Conservation (phyloP, 345 rosid species). For the Hibiscus trionum region DNA sequence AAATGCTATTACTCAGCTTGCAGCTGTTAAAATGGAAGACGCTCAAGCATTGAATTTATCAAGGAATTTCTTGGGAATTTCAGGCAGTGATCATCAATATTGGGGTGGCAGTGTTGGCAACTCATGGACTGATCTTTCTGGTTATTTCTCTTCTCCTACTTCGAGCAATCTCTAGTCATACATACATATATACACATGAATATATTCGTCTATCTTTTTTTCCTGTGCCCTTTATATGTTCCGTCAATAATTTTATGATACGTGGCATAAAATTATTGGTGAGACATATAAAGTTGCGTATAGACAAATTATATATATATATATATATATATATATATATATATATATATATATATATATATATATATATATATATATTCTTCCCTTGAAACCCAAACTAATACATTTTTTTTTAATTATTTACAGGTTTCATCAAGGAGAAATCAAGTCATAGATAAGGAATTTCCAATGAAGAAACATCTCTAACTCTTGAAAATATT, state of each 20-base stretch:
- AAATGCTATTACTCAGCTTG: neutral
- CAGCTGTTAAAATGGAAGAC: neutral
- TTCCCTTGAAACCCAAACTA: neutral
- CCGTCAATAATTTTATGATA: too few relatives aligned
- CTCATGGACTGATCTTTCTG: constrained; percentile 52
- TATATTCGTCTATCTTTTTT: too few relatives aligned
- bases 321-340: neutral
- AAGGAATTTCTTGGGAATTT: neutral
- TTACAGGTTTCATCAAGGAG: constrained; percentile 14
- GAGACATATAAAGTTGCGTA: too few relatives aligned
- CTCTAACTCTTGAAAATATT: constrained; percentile 14
- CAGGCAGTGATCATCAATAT: neutral
- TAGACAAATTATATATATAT: too few relatives aligned
- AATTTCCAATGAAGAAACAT: neutral
- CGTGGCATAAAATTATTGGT: too few relatives aligned
- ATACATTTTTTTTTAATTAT: neutral
- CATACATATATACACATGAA: neutral
- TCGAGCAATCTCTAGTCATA: constrained; percentile 31
- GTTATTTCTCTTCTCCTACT: constrained; percentile 36
- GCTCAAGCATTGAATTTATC: neutral
- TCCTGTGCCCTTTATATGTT: too few relatives aligned
- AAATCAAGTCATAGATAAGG: constrained; percentile 11
- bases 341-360: too few relatives aligned
- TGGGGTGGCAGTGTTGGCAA: constrained; percentile 24
- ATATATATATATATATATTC: neutral